These are phyloP conservation scores for Didymella pomorum DNA, from an alignment of 2,329 filamentous ascomycete species.

Conservation along the genomic window DNA sequence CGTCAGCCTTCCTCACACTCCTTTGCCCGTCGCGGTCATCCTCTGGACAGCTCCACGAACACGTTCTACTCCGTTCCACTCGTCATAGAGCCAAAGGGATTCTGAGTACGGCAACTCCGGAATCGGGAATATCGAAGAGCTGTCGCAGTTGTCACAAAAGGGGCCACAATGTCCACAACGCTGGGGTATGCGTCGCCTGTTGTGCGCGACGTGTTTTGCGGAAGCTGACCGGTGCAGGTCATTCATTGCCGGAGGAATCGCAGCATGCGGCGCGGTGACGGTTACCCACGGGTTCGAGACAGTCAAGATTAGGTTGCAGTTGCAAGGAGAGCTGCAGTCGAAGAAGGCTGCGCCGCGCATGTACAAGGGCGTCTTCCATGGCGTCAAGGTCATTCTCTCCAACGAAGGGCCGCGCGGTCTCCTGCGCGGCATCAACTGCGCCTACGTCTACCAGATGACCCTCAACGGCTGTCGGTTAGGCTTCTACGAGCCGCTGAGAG, in stretches of 20 bases:
- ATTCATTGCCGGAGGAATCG: slow-evolving; percentile 95
- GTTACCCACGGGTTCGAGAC: slow-evolving; percentile 98
- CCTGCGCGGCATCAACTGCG: slow-evolving; percentile 87
- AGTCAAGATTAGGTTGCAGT: slow-evolving; percentile 98
- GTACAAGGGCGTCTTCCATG: slow-evolving; percentile 92
- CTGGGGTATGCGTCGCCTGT: slow-evolving; percentile 48
- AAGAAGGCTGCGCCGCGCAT: slow-evolving; percentile 85
- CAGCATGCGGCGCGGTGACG: slow-evolving; percentile 95
- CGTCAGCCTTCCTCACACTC: not conserved
- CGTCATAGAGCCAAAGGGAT: not conserved
- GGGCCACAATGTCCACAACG: slow-evolving; percentile 56
- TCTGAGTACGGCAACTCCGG: slow-evolving; percentile 11
- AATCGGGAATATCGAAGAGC: slow-evolving; percentile 2
- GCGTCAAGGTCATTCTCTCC: slow-evolving; percentile 84
- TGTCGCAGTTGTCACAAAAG: slow-evolving; percentile 27
- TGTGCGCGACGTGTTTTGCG: not conserved
- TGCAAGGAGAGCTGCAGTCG: slow-evolving; percentile 92
- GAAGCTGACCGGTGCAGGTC: slow-evolving; percentile 61
- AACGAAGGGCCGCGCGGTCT: slow-evolving; percentile 89
- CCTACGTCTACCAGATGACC: slow-evolving; percentile 96
- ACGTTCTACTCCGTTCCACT: not conserved
- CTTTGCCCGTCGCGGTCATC: not conserved
- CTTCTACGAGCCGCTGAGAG: slow-evolving; percentile 95
- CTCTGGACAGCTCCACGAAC: not conserved
- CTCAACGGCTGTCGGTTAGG: slow-evolving; percentile 96